Evolutionary conservation across 306 rosid genomes (phyloP).

Genomic region (Ammopiptanthus mongolicus): DNA sequence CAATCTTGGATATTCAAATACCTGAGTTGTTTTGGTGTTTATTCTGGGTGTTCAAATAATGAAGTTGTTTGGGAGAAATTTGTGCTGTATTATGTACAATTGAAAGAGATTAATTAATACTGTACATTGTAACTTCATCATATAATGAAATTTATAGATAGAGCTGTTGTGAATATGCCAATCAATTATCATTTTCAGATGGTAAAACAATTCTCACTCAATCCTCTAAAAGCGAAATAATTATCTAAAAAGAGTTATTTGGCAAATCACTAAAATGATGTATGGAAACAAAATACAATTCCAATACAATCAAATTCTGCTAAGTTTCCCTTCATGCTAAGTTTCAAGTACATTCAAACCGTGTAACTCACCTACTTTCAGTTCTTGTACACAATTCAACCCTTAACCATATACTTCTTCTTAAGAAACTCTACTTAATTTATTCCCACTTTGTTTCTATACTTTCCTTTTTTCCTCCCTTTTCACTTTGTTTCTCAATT

Average conservation of each 20-base stretch:
- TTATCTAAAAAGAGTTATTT: not conserved
- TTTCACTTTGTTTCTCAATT: conserved; percentile 6
- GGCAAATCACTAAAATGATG: conserved; percentile 6
- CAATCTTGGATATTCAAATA: too few species aligned
- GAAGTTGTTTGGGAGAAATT: too few species aligned
- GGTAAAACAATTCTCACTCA: not conserved
- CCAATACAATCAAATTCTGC: not conserved
- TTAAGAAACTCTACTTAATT: conserved; percentile 5
- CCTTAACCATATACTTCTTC: not conserved
- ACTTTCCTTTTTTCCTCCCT: not conserved
- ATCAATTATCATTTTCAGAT: not conserved
- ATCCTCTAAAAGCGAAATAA: not conserved
- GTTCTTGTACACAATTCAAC: conserved; percentile 17
- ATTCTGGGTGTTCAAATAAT: too few species aligned
- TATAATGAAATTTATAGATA: not conserved
- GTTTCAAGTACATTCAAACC: conserved; percentile 23
- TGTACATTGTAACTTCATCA: not conserved
- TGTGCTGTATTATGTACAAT: not conserved
- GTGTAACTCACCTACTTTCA: conserved; percentile 12
- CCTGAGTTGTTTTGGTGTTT: not conserved
- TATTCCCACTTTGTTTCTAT: not conserved
- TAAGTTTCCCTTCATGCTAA: conserved; percentile 20
- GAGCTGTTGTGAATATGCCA: conserved; percentile 4
- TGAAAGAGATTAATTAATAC: too few species aligned
- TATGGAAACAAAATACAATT: conserved; percentile 16